Percentiles rank a stretch among this genome's conserved stretches.
phyloP scores from a whole-genome alignment of 768 basidiomycete species.

The Sarcomyxa edulis region DNA sequence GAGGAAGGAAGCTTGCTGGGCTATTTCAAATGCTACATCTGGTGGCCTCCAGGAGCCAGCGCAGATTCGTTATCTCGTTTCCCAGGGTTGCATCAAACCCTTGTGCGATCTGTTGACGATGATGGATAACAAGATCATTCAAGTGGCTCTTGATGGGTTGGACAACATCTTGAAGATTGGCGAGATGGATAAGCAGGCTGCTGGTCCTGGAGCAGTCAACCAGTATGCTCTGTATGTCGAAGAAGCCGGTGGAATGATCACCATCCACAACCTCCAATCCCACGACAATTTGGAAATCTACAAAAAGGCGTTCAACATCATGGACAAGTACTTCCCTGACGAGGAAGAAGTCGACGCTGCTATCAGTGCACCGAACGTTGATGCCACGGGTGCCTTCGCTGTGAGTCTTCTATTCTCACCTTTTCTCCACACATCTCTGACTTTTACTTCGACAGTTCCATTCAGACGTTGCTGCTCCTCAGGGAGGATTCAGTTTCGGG shows the following conservation, averaged over 20 bases:
- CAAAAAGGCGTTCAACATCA: constrained; percentile 98
- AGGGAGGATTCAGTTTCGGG: constrained; percentile 95
- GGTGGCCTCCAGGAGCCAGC: constrained; percentile 94
- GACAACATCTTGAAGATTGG: constrained; percentile 99
- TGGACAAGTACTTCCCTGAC: constrained; percentile 98
- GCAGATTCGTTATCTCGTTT: constrained; percentile 96
- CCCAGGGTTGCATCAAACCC: constrained; percentile 98
- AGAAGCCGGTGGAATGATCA: constrained; percentile 98
- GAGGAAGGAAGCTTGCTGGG: constrained; percentile 99
- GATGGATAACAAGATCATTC: constrained; percentile 99
- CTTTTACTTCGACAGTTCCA: constrained; percentile 56
- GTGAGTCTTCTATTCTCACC: constrained; percentile 32
- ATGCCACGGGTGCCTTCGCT: constrained; percentile 68
- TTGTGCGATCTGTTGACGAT: constrained; percentile 93
- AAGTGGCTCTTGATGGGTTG: constrained; percentile 94
- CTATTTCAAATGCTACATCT: constrained; percentile 97
- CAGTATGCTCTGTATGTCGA: constrained; percentile 94
- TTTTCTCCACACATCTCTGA: constrained; percentile 8
- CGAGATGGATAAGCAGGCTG: constrained; percentile 85
- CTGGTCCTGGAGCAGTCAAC: constrained; percentile 80
- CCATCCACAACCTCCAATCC: constrained; percentile 98
- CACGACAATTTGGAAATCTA: constrained; percentile 99
- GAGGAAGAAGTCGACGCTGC: constrained; percentile 91
- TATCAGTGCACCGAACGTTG: constrained; percentile 71
- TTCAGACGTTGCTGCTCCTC: constrained; percentile 79